phyloP scores from a whole-genome alignment of 2,329 filamentous ascomycete genomes.

The Clonostachys rosea region DNA sequence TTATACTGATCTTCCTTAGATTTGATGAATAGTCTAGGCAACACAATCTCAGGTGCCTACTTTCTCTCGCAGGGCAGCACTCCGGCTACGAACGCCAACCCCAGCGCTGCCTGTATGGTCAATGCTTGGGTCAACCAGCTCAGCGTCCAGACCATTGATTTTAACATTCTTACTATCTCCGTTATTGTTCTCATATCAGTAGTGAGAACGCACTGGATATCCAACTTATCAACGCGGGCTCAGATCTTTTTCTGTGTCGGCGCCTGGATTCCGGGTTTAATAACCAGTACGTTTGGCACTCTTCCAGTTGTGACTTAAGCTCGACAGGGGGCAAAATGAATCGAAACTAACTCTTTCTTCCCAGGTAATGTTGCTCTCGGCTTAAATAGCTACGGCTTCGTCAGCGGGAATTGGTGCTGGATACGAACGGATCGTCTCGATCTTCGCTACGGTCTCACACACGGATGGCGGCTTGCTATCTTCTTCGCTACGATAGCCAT shows the following conservation, averaged over 20 bases:
- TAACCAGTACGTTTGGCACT: slow-evolving; percentile 1
- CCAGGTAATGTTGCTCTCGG: slow-evolving; percentile 2
- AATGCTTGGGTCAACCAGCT: slow-evolving; percentile 3
- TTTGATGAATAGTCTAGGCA: slow-evolving; percentile 6
- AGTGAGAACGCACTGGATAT: slow-evolving; percentile 1
- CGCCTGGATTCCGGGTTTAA: slow-evolving; percentile 3
- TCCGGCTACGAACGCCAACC: not conserved
- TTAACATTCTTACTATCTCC: slow-evolving; percentile 3
- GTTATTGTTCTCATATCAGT: slow-evolving; percentile 2
- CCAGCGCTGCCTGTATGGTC: slow-evolving; percentile 1
- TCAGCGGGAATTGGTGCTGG: slow-evolving; percentile 44
- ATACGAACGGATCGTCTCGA: slow-evolving; percentile 26
- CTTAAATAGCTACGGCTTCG: slow-evolving; percentile 6
- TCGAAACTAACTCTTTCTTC: not conserved
- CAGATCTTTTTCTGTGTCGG: slow-evolving; percentile 1
- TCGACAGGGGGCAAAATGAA: not conserved
- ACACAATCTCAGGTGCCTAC: slow-evolving; percentile 2
- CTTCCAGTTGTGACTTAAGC: not conserved
- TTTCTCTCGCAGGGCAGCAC: slow-evolving; percentile 2
- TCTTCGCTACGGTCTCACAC: slow-evolving; percentile 36
- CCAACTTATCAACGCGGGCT: not conserved
- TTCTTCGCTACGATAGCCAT: slow-evolving; percentile 31
- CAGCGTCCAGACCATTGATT: slow-evolving; percentile 3
- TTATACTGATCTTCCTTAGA: not conserved
- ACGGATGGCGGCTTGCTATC: slow-evolving; percentile 38